phyloP scores from a whole-genome alignment of 2,329 filamentous ascomycete species.

The Botrytis hyacinthi region DNA sequence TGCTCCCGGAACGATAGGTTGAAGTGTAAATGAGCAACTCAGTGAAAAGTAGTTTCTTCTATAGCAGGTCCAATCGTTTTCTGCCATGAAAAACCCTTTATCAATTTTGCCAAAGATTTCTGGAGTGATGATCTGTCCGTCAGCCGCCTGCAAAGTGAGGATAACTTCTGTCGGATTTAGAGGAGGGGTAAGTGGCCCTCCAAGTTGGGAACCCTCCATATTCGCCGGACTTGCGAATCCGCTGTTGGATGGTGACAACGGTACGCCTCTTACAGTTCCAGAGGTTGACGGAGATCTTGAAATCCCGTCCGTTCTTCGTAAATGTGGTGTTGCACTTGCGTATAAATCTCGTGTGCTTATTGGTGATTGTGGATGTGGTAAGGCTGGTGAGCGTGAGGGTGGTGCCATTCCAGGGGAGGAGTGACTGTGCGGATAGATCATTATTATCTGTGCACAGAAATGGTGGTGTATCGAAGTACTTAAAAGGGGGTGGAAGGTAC shows the following conservation, averaged over 20 bases:
- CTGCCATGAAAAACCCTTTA: slow-evolving; percentile 66
- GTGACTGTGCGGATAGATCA: slow-evolving; percentile 34
- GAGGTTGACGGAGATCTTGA: slow-evolving; percentile 38
- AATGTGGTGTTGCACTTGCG: slow-evolving; percentile 34
- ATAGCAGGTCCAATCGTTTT: slow-evolving; percentile 72
- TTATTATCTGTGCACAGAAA: slow-evolving; percentile 33
- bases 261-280: slow-evolving; percentile 34
- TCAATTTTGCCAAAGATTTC: slow-evolving; percentile 67
- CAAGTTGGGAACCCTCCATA: slow-evolving; percentile 36
- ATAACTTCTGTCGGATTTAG: slow-evolving; percentile 43
- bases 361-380: slow-evolving; percentile 37
- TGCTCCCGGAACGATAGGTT: slow-evolving; percentile 45
- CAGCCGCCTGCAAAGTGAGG: slow-evolving; percentile 48
- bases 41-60: slow-evolving; percentile 71
- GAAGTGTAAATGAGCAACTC: slow-evolving; percentile 60
- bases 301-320: slow-evolving; percentile 36
- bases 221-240: slow-evolving; percentile 39
- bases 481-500: slow-evolving; percentile 27
- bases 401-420: slow-evolving; percentile 37
- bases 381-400: slow-evolving; percentile 36
- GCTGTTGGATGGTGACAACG: slow-evolving; percentile 38
- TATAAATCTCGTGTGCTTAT: slow-evolving; percentile 38
- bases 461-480: slow-evolving; percentile 26
- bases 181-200: slow-evolving; percentile 37
- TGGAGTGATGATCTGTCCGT: slow-evolving; percentile 54